phyloP scores from a whole-genome alignment of 1,284 basidiomycete species.

The Ustilago nuda region DNA sequence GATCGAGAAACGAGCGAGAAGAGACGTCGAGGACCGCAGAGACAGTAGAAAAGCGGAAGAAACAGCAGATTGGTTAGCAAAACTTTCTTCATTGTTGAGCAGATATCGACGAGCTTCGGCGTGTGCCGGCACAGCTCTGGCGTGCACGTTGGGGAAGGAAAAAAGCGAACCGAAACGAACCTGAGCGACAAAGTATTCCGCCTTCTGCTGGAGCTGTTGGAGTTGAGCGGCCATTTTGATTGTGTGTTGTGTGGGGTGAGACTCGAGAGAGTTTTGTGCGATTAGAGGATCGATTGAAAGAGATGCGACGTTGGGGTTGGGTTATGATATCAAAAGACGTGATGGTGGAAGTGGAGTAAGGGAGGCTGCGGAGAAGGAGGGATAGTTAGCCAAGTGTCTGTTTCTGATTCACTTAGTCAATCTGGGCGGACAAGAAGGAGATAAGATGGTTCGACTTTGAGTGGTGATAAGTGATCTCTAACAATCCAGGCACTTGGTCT shows the following conservation, averaged over 20 bases:
- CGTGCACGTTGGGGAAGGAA: neutral
- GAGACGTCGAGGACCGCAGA: neutral
- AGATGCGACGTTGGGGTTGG: slow-evolving; percentile 22
- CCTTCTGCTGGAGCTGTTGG: slow-evolving; percentile 66
- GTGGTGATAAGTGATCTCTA: slow-evolving; percentile 9
- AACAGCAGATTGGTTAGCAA: neutral
- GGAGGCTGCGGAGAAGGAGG: neutral
- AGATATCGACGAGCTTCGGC: neutral
- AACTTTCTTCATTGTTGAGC: neutral
- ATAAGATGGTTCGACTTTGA: slow-evolving; percentile 13
- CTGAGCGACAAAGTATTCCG: slow-evolving; percentile 67
- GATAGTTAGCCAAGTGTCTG: slow-evolving; percentile 4
- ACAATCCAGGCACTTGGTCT: slow-evolving; percentile 6
- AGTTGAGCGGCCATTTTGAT: slow-evolving; percentile 62
- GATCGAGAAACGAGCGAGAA: neutral
- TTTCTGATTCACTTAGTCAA: neutral
- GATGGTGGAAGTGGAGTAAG: slow-evolving; percentile 14
- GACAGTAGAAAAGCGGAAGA: neutral
- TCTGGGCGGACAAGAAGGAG: slow-evolving; percentile 1
- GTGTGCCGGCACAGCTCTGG: neutral
- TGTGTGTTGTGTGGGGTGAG: slow-evolving; percentile 1
- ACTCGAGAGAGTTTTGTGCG: slow-evolving; percentile 7
- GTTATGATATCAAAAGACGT: neutral
- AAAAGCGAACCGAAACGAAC: slow-evolving; percentile 41
- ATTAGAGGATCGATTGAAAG: neutral